phyloP scores from a whole-genome alignment of 2,329 filamentous ascomycete species.

The Ceratocystis diversiconidia region DNA sequence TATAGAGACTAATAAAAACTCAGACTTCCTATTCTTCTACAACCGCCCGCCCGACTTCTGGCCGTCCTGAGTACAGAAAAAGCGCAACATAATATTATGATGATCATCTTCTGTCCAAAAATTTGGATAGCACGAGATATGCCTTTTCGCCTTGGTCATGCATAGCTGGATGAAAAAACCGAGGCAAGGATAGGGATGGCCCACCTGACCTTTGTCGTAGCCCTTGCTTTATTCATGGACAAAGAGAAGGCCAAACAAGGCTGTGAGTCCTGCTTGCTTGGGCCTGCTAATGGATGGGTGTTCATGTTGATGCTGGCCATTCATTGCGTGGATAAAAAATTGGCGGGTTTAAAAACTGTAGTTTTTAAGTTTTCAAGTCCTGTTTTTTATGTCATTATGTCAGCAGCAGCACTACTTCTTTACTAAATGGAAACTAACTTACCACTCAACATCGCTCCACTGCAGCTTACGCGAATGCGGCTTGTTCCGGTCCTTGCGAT shows the following conservation, averaged over 20 bases:
- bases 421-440: conserved; percentile 26
- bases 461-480: conserved; percentile 84
- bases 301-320: no score
- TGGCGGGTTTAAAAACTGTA: no score
- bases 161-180: no score
- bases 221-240: no score
- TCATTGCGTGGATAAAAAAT: no score
- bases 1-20: not conserved
- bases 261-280: no score
- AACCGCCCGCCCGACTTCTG: not conserved
- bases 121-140: not conserved
- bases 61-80: not conserved
- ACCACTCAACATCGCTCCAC: conserved; percentile 96
- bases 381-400: not conserved
- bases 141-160: no score
- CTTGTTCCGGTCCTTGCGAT: conserved; percentile 50
- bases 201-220: no score
- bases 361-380: not conserved
- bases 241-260: no score
- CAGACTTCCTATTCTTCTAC: not conserved
- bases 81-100: not conserved
- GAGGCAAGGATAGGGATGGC: no score
- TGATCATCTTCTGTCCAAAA: not conserved
- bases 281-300: no score
- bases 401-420: not conserved